Percentiles rank a stretch among this genome's conserved stretches.
Conservation (phyloP, 371 early-diverging fungal genomes). For the Mucor mucedo region DNA sequence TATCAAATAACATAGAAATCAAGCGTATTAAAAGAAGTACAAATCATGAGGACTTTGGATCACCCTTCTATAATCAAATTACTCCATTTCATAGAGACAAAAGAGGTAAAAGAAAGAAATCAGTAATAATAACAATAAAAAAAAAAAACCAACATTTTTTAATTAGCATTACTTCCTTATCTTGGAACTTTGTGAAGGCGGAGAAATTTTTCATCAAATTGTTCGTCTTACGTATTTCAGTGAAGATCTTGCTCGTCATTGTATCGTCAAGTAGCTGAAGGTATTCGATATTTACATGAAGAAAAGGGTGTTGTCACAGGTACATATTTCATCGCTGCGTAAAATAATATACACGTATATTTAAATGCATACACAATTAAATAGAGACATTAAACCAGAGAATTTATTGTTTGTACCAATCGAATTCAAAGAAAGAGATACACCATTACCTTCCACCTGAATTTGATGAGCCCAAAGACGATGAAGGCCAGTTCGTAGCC, state of each 20-base stretch:
- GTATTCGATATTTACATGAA: conserved; percentile 84
- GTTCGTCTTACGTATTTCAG: conserved; percentile 62
- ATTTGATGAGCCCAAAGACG: conserved; percentile 60
- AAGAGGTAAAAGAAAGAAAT: conserved; percentile 50
- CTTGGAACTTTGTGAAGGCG: conserved; percentile 56
- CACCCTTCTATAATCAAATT: conserved; percentile 84
- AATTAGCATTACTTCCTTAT: conserved; percentile 33
- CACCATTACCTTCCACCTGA: conserved; percentile 45
- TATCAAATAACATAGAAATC: conserved; percentile 60
- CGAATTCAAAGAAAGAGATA: conserved; percentile 52
- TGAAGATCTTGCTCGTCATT: conserved; percentile 73
- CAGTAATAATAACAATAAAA: background rate
- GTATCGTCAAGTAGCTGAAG: conserved; percentile 87
- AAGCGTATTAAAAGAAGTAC: conserved; percentile 85
- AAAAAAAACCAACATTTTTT: background rate
- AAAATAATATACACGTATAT: background rate
- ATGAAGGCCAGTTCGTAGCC: conserved; percentile 61
- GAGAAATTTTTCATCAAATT: conserved; percentile 71
- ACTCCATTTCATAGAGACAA: conserved; percentile 67
- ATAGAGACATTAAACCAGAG: conserved; percentile 94
- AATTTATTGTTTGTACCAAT: conserved; percentile 87
- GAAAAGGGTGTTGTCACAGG: conserved; percentile 75
- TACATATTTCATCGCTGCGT: conserved; percentile 10
- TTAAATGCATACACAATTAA: conserved; percentile 22
- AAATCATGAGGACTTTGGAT: conserved; percentile 81